Evolutionary conservation across 306 rosid species (phyloP).

Genomic region (Rosa multiflora): DNA sequence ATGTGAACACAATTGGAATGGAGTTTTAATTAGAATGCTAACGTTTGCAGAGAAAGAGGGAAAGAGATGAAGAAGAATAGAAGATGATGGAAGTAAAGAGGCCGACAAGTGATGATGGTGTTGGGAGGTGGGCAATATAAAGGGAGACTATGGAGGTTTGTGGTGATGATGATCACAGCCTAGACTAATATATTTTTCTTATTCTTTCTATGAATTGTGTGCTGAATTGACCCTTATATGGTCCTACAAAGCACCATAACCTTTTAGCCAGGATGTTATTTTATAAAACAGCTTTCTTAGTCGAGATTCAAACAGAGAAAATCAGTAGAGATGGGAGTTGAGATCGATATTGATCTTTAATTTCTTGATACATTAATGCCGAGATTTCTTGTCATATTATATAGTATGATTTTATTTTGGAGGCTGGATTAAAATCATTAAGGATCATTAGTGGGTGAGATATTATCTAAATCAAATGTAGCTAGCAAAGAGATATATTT

Average conservation of each 20-base stretch:
- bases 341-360: not conserved
- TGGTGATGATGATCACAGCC: slow-evolving; percentile 49
- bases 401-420: not conserved
- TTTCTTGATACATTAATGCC: not conserved
- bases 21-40: not conserved
- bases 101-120: slow-evolving; percentile 82
- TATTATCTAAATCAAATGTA: not conserved
- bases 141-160: slow-evolving; percentile 67
- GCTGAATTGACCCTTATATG: slow-evolving; percentile 5
- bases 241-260: slow-evolving; percentile 35
- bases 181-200: slow-evolving; percentile 16
- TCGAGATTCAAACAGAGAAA: not conserved
- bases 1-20: not conserved
- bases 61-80: not conserved
- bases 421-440: not conserved
- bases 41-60: slow-evolving; percentile 7
- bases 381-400: not conserved
- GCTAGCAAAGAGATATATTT: not conserved
- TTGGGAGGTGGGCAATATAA: slow-evolving; percentile 57
- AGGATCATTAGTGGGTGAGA: slow-evolving; percentile 7
- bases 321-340: not conserved
- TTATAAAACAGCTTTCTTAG: not conserved
- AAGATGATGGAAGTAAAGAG: slow-evolving; percentile 23
- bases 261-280: not conserved
- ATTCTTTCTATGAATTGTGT: slow-evolving; percentile 14